Base-by-base conservation (phyloP, 768 basidiomycete genomes). In the Baorangia bicolor region DNA sequence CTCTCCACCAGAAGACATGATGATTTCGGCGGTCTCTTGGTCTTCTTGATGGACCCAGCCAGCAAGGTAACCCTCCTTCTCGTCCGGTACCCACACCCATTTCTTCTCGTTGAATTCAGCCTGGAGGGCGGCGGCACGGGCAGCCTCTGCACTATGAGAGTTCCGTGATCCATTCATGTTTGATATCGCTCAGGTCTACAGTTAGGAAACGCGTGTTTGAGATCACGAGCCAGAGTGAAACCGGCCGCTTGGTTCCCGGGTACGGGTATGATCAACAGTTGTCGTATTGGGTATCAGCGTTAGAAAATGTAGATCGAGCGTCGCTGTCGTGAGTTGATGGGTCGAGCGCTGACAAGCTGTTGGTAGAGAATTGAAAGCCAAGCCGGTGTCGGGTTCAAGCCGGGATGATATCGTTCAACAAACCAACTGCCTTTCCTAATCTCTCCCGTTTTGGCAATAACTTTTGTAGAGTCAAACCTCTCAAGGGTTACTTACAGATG, bases 61-160 rank as follows among this genome's bases (percentile, higher is more conserved):
- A 42, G 94, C 89, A 45, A 96, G 83, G 72, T 98, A 98, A 1
- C 96, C 96, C 61, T 94, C 90, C 69, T 82, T 85, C 55, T 88
- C 83, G 72, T 98, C 95, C 3, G 94, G 93, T 25, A 95, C 89
- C 96, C 96, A 98, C 7, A 98, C 94, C 91, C 95, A 96, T 77
- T 88, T 92, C 87, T 95, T 97, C 80, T 94, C 93, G 70, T 94
- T 95, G 74, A 94, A 96, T 72, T 95, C 93, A 11, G 93, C 92
- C 69, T 94, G 92, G n/a, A 88, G 83, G 20, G 92, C 94, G 21
- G 93, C 92, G 18, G 86, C 87, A 51, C 87, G 79, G 9, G 93
- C 90, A 38, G 87, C 88, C 70, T 94, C 93, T 43, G 78, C 79
- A 58, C 75, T 80, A 55, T 79, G 80, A 39, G 83, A 80, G 46